A percentile compares a stretch with the other conserved stretches of the same genome.
phyloP scores from a whole-genome alignment of 805 yeast genomes.

The Saccharomycopsis sp. region DNA sequence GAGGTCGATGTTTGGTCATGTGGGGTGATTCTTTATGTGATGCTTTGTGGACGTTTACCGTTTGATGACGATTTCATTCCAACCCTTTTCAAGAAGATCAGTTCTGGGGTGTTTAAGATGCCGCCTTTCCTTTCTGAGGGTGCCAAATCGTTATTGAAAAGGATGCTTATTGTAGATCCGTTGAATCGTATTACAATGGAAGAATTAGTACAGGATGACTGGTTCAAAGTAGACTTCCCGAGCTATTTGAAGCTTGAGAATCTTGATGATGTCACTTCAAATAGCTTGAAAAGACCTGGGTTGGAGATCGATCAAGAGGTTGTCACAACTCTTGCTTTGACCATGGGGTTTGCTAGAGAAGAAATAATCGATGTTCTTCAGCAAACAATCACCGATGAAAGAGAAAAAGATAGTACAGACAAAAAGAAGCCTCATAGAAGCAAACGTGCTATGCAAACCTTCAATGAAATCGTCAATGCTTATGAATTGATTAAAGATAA shows the following conservation, averaged over 20 bases:
- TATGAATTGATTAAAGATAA: conserved; percentile 79
- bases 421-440: conserved; percentile 40
- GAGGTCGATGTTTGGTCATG: conserved; percentile 98
- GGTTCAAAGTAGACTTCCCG: conserved; percentile 81
- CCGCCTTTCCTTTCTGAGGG: conserved; percentile 85
- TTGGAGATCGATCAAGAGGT: conserved; percentile 65
- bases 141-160: conserved; percentile 72
- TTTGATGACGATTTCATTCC: conserved; percentile 97
- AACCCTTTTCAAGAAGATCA: conserved; percentile 83
- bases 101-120: conserved; percentile 85
- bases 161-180: conserved; percentile 93
- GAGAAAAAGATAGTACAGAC: conserved; percentile 2
- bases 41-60: conserved; percentile 93
- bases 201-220: conserved; percentile 88
- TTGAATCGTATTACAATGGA: conserved; percentile 87
- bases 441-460: conserved; percentile 29
- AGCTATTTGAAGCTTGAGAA: conserved; percentile 48
- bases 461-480: conserved; percentile 79
- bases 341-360: conserved; percentile 86
- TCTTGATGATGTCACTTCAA: conserved; percentile 12
- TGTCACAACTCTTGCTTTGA: conserved; percentile 62
- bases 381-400: conserved; percentile 20
- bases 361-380: conserved; percentile 69
- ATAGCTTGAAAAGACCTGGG: conserved; percentile 19
- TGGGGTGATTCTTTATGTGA: conserved; percentile 90